Conservation (phyloP, 257 asterid species). For the Lavandula angustifolia region DNA sequence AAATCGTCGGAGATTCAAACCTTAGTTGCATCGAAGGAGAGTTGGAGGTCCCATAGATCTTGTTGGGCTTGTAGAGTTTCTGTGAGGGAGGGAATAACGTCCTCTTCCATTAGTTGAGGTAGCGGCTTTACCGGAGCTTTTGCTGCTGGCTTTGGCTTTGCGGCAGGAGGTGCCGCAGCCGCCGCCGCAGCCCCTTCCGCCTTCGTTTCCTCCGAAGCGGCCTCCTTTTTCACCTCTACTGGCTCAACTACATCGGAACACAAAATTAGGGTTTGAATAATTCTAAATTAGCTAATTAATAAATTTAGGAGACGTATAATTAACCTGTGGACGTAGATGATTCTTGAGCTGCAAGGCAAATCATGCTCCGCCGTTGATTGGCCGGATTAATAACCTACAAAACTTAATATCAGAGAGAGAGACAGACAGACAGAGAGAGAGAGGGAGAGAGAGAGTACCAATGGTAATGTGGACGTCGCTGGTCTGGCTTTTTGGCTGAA, state of each 20-base stretch:
- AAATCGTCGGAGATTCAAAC: conserved; percentile 29
- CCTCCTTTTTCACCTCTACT: conserved; percentile 65
- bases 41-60: conserved; percentile 54
- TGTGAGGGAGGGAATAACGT: conserved; percentile 70
- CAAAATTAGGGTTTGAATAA: neutral
- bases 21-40: conserved; percentile 59
- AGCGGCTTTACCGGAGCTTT: conserved; percentile 69
- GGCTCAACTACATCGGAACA: conserved; percentile 27
- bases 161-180: conserved; percentile 32
- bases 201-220: conserved; percentile 21
- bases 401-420: neutral
- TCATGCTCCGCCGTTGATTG: neutral
- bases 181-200: conserved; percentile 35
- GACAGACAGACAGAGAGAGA: neutral
- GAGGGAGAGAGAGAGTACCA: neutral
- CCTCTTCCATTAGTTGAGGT: conserved; percentile 80
- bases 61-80: conserved; percentile 59
- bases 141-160: conserved; percentile 58
- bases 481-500: neutral
- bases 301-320: neutral
- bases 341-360: neutral
- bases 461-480: neutral
- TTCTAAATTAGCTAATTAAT: neutral
- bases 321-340: neutral
- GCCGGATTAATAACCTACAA: neutral